Conservation (phyloP, 2,329 filamentous ascomycete species). For the Botrytis fragariae region DNA sequence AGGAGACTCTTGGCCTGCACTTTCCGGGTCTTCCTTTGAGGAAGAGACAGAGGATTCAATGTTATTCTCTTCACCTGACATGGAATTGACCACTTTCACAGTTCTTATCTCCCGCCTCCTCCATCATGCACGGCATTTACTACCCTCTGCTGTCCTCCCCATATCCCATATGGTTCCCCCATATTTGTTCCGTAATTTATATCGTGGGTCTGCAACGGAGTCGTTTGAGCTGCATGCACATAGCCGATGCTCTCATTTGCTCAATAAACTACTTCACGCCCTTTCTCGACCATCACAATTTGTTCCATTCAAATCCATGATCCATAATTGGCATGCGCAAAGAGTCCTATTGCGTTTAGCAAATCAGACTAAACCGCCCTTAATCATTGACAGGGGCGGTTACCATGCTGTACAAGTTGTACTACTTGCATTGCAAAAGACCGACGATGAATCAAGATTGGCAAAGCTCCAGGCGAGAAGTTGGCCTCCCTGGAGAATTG, state of each 20-base stretch:
- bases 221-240: constrained; percentile 22
- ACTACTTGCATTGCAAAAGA: constrained; percentile 53
- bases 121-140: constrained; percentile 33
- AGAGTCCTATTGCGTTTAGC: constrained; percentile 53
- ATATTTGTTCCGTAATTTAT: constrained; percentile 25
- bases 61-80: background rate
- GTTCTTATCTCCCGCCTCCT: constrained; percentile 28
- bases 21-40: background rate
- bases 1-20: background rate
- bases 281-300: constrained; percentile 41
- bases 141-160: constrained; percentile 32
- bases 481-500: constrained; percentile 60
- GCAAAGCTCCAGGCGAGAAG: constrained; percentile 49
- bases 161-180: constrained; percentile 31
- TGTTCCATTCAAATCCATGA: constrained; percentile 42
- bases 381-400: constrained; percentile 50
- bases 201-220: background rate
- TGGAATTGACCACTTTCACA: constrained; percentile 17
- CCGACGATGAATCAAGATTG: constrained; percentile 48
- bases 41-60: background rate
- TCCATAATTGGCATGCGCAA: constrained; percentile 58
- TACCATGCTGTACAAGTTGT: constrained; percentile 56
- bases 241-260: constrained; percentile 37
- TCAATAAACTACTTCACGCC: constrained; percentile 43
- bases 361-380: constrained; percentile 46